Evolutionary conservation across 352 stramenopile genomes (phyloP).

Genomic region (Plasmopara halstedii): DNA sequence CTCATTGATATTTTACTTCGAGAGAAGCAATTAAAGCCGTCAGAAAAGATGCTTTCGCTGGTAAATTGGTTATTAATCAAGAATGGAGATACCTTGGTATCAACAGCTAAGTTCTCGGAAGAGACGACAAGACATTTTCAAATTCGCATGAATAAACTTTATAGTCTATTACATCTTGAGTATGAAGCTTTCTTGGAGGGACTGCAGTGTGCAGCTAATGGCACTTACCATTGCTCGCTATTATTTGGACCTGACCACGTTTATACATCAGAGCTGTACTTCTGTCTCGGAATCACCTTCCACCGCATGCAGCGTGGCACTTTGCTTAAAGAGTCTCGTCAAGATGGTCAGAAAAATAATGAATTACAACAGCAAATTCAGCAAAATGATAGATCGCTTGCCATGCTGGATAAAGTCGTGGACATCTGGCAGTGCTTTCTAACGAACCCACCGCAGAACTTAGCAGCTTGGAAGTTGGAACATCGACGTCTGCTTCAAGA

Average conservation of each 20-base stretch:
- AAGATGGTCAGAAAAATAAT: slow-evolving; percentile 18
- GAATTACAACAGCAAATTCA: slow-evolving; percentile 23
- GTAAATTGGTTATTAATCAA: slow-evolving; percentile 73
- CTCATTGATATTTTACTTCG: slow-evolving; percentile 57
- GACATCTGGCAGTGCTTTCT: slow-evolving; percentile 76
- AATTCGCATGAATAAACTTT: slow-evolving; percentile 70
- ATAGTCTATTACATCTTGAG: slow-evolving; percentile 51
- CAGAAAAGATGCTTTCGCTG: slow-evolving; percentile 56
- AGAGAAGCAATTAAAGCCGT: slow-evolving; percentile 51
- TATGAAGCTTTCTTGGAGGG: slow-evolving; percentile 39
- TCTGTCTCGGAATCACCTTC: slow-evolving; percentile 57
- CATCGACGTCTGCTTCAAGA: slow-evolving; percentile 54
- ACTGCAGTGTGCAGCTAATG: slow-evolving; percentile 52
- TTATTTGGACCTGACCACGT: slow-evolving; percentile 66
- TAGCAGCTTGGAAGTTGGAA: slow-evolving; percentile 52
- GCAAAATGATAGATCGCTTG: slow-evolving; percentile 43
- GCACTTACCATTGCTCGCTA: slow-evolving; percentile 61
- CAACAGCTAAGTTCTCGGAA: slow-evolving; percentile 27
- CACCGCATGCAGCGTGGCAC: slow-evolving; percentile 31
- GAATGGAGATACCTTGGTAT: slow-evolving; percentile 20
- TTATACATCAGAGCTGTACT: slow-evolving; percentile 73
- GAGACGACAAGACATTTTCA: slow-evolving; percentile 56
- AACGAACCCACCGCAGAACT: slow-evolving; percentile 58
- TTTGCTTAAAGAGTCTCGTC: slow-evolving; percentile 9
- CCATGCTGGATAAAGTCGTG: slow-evolving; percentile 71